phyloP scores from a whole-genome alignment of 1,284 basidiomycete species.

The Microbotryum violaceum region DNA sequence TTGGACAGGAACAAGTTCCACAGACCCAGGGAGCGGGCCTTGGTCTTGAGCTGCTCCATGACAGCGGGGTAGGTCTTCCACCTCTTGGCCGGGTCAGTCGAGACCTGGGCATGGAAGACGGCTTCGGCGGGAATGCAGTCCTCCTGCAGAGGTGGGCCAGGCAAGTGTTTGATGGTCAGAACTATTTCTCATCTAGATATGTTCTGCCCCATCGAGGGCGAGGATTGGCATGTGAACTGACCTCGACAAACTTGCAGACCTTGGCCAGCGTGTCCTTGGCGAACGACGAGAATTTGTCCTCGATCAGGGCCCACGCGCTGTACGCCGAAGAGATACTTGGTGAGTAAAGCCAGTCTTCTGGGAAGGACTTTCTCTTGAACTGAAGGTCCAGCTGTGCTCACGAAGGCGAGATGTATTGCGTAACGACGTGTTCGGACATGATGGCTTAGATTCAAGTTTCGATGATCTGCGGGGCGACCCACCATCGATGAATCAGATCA shows the following conservation, averaged over 20 bases:
- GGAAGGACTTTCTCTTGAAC: neutral
- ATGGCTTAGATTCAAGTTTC: neutral
- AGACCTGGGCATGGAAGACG: slow-evolving; percentile 74
- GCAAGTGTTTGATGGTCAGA: neutral
- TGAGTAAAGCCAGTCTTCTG: neutral
- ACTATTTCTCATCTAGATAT: neutral
- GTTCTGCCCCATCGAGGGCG: neutral
- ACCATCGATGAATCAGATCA: too few relatives aligned
- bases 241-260: slow-evolving; percentile 77
- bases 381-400: slow-evolving; percentile 1
- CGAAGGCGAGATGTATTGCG: slow-evolving; percentile 25
- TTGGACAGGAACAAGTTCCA: slow-evolving; percentile 98
- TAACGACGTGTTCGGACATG: slow-evolving; percentile 19
- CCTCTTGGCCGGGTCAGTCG: slow-evolving; percentile 61
- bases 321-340: too few relatives aligned
- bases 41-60: slow-evolving; percentile 75
- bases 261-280: slow-evolving; percentile 78
- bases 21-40: slow-evolving; percentile 77
- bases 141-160: slow-evolving; percentile 50
- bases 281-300: slow-evolving; percentile 61
- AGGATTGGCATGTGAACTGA: slow-evolving; percentile 40
- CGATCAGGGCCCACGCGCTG: slow-evolving; percentile 41
- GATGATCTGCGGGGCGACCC: neutral
- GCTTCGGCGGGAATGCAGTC: slow-evolving; percentile 74
- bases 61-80: slow-evolving; percentile 80